Evolutionary conservation across 352 stramenopile species (phyloP).

Genomic region (Phytophthora sp.): DNA sequence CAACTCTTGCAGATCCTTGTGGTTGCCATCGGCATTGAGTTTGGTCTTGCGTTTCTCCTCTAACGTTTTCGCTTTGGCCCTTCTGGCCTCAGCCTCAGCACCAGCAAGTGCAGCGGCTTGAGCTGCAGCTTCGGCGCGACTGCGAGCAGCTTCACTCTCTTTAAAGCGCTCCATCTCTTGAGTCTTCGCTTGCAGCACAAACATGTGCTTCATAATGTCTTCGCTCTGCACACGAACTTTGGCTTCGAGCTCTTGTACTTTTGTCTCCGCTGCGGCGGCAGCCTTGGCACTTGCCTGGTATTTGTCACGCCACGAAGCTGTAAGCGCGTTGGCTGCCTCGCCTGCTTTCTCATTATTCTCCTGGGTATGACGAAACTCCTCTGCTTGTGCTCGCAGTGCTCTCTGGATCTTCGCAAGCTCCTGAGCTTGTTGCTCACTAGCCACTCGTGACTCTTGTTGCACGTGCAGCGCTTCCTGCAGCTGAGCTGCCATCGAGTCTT

Average conservation of each 20-base stretch:
- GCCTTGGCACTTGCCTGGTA: conserved; percentile 50
- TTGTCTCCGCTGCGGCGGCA: conserved; percentile 37
- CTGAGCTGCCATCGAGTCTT: conserved; percentile 58
- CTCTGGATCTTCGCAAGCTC: conserved; percentile 64
- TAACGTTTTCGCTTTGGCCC: conserved; percentile 27
- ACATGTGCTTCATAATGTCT: conserved; percentile 68
- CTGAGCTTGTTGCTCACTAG: conserved; percentile 60
- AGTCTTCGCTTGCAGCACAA: conserved; percentile 57
- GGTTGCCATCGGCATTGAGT: conserved; percentile 11
- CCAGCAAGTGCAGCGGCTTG: conserved; percentile 39
- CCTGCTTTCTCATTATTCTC: conserved; percentile 52
- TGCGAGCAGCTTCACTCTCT: conserved; percentile 52
- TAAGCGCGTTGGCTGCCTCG: conserved; percentile 52
- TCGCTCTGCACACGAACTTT: conserved; percentile 47
- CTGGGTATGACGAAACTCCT: conserved; percentile 47
- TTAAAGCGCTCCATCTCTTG: conserved; percentile 63
- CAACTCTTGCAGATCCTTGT: conserved; percentile 51
- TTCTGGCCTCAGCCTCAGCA: conserved; percentile 37
- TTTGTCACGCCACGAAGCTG: conserved; percentile 59
- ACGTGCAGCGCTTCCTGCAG: conserved; percentile 60
- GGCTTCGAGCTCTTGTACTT: conserved; percentile 52
- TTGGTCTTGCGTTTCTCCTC: conserved; percentile 42
- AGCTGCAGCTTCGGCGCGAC: conserved; percentile 39
- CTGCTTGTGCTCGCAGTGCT: conserved; percentile 41
- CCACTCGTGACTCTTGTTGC: conserved; percentile 51